Conservation (phyloP, 768 basidiomycete species). For the Macrocybe gigantea region DNA sequence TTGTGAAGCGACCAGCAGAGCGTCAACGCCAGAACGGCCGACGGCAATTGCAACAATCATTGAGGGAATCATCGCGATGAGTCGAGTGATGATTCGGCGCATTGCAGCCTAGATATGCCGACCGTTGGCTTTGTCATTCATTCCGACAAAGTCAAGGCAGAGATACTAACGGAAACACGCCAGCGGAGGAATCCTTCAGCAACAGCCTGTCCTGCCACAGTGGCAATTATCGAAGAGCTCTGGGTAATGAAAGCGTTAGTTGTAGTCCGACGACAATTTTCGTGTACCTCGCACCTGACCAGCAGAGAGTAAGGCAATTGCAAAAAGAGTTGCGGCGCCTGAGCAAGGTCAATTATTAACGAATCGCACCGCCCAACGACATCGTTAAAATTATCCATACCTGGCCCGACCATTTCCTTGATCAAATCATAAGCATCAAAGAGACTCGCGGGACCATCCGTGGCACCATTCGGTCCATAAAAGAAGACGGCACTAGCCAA, state of each 20-base stretch:
- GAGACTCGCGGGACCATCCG: constrained; percentile 53
- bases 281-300: constrained; percentile 54
- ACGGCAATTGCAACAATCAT: constrained; percentile 70
- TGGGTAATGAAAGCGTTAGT: constrained; percentile 10
- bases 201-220: constrained; percentile 85
- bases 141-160: not conserved
- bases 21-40: constrained; percentile 65
- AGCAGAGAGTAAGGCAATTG: constrained; percentile 75
- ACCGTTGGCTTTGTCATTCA: not conserved
- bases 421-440: constrained; percentile 84
- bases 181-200: constrained; percentile 87
- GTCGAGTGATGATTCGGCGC: constrained; percentile 75
- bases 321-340: constrained; percentile 86
- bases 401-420: constrained; percentile 55
- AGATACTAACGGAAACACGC: constrained; percentile 61
- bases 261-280: not conserved
- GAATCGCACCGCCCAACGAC: no score
- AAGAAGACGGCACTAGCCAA: constrained; percentile 82
- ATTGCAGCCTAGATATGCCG: constrained; percentile 48
- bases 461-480: constrained; percentile 27
- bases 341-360: not conserved
- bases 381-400: constrained; percentile 28
- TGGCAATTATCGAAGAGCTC: constrained; percentile 86
- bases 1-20: constrained; percentile 79
- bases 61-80: constrained; percentile 78